Evolutionary conservation across 495 filamentous ascomycete genomes (phyloP).

Genomic region (Xylaria grammica): DNA sequence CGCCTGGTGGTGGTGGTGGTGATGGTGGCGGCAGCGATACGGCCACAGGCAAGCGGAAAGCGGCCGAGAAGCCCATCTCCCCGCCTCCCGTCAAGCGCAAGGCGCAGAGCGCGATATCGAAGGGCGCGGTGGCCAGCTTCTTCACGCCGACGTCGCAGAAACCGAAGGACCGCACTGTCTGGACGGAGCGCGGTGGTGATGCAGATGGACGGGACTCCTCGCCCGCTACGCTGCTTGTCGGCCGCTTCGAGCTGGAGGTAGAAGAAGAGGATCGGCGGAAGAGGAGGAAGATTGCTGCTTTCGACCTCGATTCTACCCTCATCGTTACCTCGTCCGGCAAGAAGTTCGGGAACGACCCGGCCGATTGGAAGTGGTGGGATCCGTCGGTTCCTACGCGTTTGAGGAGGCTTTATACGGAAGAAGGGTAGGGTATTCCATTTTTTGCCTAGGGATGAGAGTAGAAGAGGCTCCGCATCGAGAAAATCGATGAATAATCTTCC

Average conservation of each 20-base stretch:
- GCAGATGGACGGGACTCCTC: conserved; percentile 41
- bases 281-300: conserved; percentile 76
- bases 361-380: conserved; percentile 98
- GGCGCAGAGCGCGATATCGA: conserved; percentile 73
- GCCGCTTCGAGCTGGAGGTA: conserved; percentile 62
- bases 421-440: conserved; percentile 62
- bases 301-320: conserved; percentile 93
- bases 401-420: conserved; percentile 63
- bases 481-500: too few species aligned
- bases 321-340: conserved; percentile 82
- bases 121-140: conserved; percentile 76
- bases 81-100: conserved; percentile 67
- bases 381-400: conserved; percentile 67
- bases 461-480: too few species aligned
- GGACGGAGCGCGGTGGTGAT: conserved; percentile 69
- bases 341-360: conserved; percentile 67
- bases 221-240: conserved; percentile 71
- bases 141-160: conserved; percentile 90
- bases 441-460: not conserved
- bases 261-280: conserved; percentile 33
- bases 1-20: not conserved
- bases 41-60: conserved; percentile 33
- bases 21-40: conserved; percentile 17
- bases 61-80: conserved; percentile 47
- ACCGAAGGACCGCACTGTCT: conserved; percentile 75